Evolutionary conservation across 208 protist species (phyloP).

Genomic region (Acanthamoeba castellanii): DNA sequence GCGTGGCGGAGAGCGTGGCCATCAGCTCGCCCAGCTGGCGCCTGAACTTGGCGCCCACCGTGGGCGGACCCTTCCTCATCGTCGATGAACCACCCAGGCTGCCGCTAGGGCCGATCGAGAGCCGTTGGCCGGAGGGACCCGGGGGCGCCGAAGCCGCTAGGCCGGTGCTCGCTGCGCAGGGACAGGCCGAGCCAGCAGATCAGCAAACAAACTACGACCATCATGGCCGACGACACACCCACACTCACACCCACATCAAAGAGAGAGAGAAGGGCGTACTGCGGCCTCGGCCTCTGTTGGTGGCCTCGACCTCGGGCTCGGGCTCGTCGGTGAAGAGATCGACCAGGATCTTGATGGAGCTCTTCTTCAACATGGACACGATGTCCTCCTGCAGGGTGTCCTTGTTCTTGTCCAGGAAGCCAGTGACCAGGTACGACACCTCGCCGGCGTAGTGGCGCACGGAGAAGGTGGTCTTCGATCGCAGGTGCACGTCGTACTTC

Average conservation of each 20-base stretch:
- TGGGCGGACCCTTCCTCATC: constrained; percentile 43
- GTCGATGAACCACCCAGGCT: not conserved
- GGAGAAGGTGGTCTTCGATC: constrained; percentile 79
- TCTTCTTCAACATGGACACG: constrained; percentile 30
- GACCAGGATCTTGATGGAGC: not conserved
- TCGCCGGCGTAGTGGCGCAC: constrained; percentile 90
- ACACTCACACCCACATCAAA: too few species aligned
- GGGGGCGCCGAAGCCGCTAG: too few species aligned
- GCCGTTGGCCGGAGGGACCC: too few species aligned
- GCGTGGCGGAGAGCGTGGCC: constrained; percentile 82
- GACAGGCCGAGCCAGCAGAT: too few species aligned
- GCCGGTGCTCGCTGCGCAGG: too few species aligned
- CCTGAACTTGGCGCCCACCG: constrained; percentile 72
- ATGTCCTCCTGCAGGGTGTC: constrained; percentile 89
- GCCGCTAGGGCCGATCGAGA: not conserved
- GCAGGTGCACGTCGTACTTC: constrained; percentile 65
- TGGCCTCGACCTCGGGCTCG: not conserved
- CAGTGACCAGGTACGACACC: constrained; percentile 87
- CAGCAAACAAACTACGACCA: too few species aligned
- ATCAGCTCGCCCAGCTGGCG: constrained; percentile 86
- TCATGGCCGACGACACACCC: too few species aligned
- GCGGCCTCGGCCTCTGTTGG: not conserved
- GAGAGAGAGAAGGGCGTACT: not conserved
- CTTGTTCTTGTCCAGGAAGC: constrained; percentile 90
- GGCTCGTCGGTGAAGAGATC: constrained; percentile 22